Evolutionary conservation across 305 asterid genomes (phyloP).

Genomic region (Solanum hybrid): DNA sequence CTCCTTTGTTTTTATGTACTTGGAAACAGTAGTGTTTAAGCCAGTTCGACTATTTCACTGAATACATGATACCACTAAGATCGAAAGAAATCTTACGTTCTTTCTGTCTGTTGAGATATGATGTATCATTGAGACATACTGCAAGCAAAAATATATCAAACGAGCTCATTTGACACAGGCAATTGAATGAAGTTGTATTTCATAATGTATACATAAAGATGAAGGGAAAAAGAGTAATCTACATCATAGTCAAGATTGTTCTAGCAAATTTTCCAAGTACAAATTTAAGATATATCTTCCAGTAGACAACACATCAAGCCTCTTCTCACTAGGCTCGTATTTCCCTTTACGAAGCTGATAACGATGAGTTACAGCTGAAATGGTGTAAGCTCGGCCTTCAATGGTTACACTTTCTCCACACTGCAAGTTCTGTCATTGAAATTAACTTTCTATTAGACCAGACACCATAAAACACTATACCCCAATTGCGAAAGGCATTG

Average conservation of each 20-base stretch:
- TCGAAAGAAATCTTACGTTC: neutral
- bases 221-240: neutral
- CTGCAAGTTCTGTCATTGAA: slow-evolving; percentile 63
- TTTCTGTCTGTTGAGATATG: neutral
- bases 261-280: slow-evolving; percentile 68
- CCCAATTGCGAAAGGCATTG: neutral
- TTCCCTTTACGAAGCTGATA: slow-evolving; percentile 90
- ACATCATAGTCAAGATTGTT: slow-evolving; percentile 49
- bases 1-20: neutral
- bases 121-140: neutral
- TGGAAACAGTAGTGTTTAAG: neutral
- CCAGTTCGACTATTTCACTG: neutral
- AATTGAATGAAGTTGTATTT: neutral
- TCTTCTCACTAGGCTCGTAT: slow-evolving; percentile 78
- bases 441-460: neutral
- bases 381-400: slow-evolving; percentile 66
- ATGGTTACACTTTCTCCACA: slow-evolving; percentile 80
- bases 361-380: slow-evolving; percentile 83
- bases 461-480: slow-evolving; percentile 6
- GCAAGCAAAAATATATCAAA: neutral
- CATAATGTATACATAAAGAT: neutral
- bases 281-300: slow-evolving; percentile 79
- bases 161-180: neutral
- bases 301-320: slow-evolving; percentile 77
- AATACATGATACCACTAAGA: neutral